A percentile compares a stretch with the other conserved stretches of the same genome.
Evolutionary conservation across 495 filamentous ascomycete species (phyloP).

Genomic region (Chaetomium cochliodes): DNA sequence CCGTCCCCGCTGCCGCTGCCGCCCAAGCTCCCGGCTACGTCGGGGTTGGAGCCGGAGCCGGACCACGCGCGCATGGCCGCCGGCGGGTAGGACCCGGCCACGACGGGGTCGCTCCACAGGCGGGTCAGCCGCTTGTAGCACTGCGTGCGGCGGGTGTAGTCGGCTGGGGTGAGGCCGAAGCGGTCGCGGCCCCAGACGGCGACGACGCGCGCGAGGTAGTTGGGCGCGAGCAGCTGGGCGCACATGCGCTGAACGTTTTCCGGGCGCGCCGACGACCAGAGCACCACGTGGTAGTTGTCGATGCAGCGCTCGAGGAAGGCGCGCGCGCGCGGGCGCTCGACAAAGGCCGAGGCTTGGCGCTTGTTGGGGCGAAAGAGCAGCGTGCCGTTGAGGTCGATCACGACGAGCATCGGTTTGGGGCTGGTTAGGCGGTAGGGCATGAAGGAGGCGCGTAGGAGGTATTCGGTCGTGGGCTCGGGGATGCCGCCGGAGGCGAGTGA

Average conservation of each 20-base stretch:
- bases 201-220: constrained; percentile 50
- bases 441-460: constrained; percentile 37
- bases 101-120: constrained; percentile 62
- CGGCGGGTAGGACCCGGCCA: constrained; percentile 48
- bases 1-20: constrained; percentile 6
- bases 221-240: constrained; percentile 46
- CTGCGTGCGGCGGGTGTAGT: constrained; percentile 71
- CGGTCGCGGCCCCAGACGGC: constrained; percentile 79
- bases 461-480: constrained; percentile 44
- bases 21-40: too few species aligned
- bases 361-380: constrained; percentile 66
- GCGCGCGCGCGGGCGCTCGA: constrained; percentile 58
- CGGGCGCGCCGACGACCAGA: constrained; percentile 85
- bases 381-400: constrained; percentile 93
- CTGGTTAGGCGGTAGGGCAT: constrained; percentile 24
- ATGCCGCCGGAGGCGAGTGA: constrained; percentile 49
- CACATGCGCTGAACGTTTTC: constrained; percentile 67
- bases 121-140: constrained; percentile 80
- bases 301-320: constrained; percentile 68
- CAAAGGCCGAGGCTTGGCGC: constrained; percentile 49
- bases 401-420: constrained; percentile 61
- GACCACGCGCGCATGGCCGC: too few species aligned
- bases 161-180: constrained; percentile 59
- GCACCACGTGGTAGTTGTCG: constrained; percentile 68
- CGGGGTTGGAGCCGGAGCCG: neutral